phyloP scores from a whole-genome alignment of 306 rosid species.

The Parietaria judaica region DNA sequence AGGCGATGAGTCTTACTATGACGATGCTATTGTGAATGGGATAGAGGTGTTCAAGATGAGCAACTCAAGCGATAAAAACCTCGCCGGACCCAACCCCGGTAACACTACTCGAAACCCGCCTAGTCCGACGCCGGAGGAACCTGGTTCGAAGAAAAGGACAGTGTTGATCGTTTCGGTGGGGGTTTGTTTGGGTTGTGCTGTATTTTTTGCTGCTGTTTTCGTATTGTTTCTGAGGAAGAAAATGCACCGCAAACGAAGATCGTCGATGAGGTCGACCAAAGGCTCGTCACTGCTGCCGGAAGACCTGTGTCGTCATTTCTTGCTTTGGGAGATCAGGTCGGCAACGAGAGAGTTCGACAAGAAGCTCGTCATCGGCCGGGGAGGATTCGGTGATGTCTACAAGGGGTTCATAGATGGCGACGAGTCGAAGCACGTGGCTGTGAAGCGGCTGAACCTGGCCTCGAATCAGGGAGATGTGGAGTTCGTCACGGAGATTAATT shows the following conservation, averaged over 20 bases:
- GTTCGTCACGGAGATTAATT: constrained; percentile 6
- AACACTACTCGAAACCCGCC: neutral
- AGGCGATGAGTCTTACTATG: neutral
- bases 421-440: neutral
- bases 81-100: neutral
- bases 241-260: neutral
- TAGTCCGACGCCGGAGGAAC: neutral
- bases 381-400: constrained; percentile 3
- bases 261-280: neutral
- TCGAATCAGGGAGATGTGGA: neutral
- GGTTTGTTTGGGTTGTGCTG: neutral
- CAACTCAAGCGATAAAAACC: neutral
- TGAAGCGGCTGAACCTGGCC: neutral
- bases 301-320: constrained; percentile 5
- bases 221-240: neutral
- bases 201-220: neutral
- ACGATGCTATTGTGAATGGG: neutral
- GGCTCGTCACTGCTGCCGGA: neutral
- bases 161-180: neutral
- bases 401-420: constrained; percentile 1
- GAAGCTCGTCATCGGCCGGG: neutral
- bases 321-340: constrained; percentile 1
- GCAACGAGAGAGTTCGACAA: constrained; percentile 3
- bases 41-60: constrained; percentile 1
- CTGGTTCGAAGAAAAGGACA: neutral